Evolutionary conservation across 1,139 yeast species (phyloP), one percentile per base, ranked within the genome.

Genomic region (Yamadazyma sp.): DNA sequence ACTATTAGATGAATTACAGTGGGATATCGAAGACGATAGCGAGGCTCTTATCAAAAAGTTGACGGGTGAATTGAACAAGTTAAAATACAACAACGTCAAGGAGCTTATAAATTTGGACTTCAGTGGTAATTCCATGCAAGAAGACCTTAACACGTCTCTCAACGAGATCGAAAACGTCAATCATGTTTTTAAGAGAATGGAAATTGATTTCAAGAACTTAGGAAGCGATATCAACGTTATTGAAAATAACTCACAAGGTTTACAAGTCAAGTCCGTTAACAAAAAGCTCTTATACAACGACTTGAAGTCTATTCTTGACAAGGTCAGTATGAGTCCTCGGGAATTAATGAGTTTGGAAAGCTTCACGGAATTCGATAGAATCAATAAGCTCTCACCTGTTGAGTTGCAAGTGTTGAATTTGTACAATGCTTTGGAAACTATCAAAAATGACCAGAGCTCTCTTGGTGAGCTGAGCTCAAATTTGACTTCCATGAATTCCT

Each of bases 181-280:
- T 78, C 62, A 59, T 31, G 59, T 71, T 9, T 73, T 73, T 55
- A 69, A 67, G 45, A 64, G 59, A 38, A 67, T 69, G 73, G 77
- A 71, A 43, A 54, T 69, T 18, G 69, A 64, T 40, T 67, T 72
- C 45, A 65, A 62, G 39, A 53, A 61, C 31, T 49, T 87, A 37
- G 75, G 82, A 3, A 79, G 79, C 6, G 92, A 86, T 44, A 79
- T 89, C 38, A 74, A 77, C 35, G 76, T 75, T 39, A 83, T 89
- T 37, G 96, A 89, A 56, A 69, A 73, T 32, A 87, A 86, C 54
- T 82, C 89, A 1, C 81, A 83, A 51, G 96, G 96, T 37, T 64
- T 89, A 25, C 97, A 91, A 61, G 85, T 89, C 3, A 84, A 83
- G 51, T 80, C 92, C 4, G 82, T 87, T 29, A 91, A 91, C 60